Conservation (phyloP, 495 filamentous ascomycete species). For the Neurospora tetraspora region DNA sequence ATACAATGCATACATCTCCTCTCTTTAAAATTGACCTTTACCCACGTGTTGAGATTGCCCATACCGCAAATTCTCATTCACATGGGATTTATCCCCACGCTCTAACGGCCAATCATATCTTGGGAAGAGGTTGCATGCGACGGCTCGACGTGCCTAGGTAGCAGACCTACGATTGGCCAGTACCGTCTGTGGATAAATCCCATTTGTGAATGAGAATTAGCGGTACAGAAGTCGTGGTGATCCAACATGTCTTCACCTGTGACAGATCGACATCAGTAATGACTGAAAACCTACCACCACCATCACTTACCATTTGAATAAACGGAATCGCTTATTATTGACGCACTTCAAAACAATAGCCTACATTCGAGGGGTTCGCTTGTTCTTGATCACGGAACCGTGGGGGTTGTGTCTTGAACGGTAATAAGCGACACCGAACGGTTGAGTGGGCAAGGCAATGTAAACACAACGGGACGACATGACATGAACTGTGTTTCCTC, state of each 20-base stretch:
- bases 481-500: background rate
- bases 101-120: too few species aligned
- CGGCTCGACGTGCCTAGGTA: too few species aligned
- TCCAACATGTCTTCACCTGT: background rate
- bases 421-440: too few species aligned
- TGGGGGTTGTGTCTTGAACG: background rate
- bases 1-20: background rate
- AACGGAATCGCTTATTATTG: background rate
- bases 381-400: background rate
- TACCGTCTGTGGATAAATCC: too few species aligned
- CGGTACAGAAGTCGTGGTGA: background rate
- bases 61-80: too few species aligned
- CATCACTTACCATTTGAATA: background rate
- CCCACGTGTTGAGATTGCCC: background rate
- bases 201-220: too few species aligned
- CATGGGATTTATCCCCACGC: too few species aligned
- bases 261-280: background rate
- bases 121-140: too few species aligned
- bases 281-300: background rate
- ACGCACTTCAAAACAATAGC: background rate
- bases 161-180: too few species aligned
- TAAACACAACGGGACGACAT: background rate
- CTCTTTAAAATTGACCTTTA: background rate
- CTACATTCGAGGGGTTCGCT: background rate
- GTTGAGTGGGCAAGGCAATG: background rate